Conservation (phyloP, 2,329 filamentous ascomycete genomes). For the Immersiporthe knoxdaviesiana region DNA sequence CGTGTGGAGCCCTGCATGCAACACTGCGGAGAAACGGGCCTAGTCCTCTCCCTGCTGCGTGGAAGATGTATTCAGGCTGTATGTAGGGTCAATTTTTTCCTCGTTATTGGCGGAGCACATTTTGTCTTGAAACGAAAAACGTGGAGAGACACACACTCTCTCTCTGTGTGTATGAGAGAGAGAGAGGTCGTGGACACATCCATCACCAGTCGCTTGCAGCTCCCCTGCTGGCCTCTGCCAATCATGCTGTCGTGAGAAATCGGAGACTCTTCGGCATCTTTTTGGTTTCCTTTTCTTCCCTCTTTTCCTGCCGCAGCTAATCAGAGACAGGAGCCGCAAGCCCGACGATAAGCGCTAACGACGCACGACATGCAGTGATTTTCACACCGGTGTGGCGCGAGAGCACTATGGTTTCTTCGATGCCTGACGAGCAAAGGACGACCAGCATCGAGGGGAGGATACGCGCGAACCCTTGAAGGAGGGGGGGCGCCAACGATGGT, state of each 20-base stretch:
- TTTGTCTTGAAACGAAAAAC: background rate
- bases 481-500: no score
- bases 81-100: background rate
- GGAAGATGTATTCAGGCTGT: background rate
- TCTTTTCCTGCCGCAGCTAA: background rate
- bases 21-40: background rate
- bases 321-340: conserved; percentile 1
- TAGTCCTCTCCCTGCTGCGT: background rate
- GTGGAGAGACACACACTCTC: no score
- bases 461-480: no score
- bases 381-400: background rate
- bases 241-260: background rate
- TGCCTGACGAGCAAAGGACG: background rate
- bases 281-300: background rate
- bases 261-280: background rate
- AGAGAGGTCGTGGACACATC: no score
- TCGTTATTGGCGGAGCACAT: background rate
- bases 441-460: background rate
- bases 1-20: background rate
- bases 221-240: background rate
- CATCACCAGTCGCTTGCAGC: background rate
- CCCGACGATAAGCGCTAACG: conserved; percentile 1
- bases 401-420: background rate
- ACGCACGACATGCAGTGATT: background rate
- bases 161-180: no score